Evolutionary conservation across 352 stramenopile species (phyloP).

Genomic region (Phytophthora tentaculata): DNA sequence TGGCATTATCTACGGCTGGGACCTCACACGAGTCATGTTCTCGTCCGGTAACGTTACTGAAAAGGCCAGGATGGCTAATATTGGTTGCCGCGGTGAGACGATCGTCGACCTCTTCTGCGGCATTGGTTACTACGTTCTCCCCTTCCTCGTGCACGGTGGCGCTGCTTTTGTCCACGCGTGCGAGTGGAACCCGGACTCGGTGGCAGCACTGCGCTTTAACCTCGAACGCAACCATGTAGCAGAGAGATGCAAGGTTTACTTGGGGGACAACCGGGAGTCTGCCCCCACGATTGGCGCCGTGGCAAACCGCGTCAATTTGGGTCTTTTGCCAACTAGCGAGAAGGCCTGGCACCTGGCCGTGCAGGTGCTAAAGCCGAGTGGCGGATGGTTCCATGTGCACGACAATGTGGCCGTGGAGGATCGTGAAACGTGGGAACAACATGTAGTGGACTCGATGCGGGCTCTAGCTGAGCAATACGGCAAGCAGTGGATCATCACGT

Average conservation of each 20-base stretch:
- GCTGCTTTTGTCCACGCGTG: slow-evolving; percentile 92
- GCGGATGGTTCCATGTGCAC: slow-evolving; percentile 96
- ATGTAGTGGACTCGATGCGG: slow-evolving; percentile 58
- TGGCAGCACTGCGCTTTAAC: slow-evolving; percentile 92
- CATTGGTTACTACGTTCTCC: slow-evolving; percentile 98
- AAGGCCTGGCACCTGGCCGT: slow-evolving; percentile 94
- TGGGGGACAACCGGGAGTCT: slow-evolving; percentile 91
- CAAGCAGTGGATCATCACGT: slow-evolving; percentile 79
- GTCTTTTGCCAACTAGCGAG: slow-evolving; percentile 94
- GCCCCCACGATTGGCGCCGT: slow-evolving; percentile 75
- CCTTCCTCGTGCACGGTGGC: slow-evolving; percentile 92
- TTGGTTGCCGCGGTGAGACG: slow-evolving; percentile 85
- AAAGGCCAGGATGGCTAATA: slow-evolving; percentile 93
- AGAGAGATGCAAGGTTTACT: slow-evolving; percentile 75
- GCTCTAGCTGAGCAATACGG: slow-evolving; percentile 51
- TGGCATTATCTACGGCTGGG: slow-evolving; percentile 94
- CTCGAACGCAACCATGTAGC: slow-evolving; percentile 92
- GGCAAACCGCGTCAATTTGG: slow-evolving; percentile 95
- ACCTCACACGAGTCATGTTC: slow-evolving; percentile 97
- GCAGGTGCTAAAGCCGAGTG: slow-evolving; percentile 86
- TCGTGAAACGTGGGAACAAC: slow-evolving; percentile 75
- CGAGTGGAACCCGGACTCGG: slow-evolving; percentile 96
- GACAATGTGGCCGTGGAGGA: slow-evolving; percentile 93
- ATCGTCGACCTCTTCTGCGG: slow-evolving; percentile 97
- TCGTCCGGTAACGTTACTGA: slow-evolving; percentile 97